Conservation (phyloP, 495 filamentous ascomycete genomes). For the Staphylotrichum tortipilum region DNA sequence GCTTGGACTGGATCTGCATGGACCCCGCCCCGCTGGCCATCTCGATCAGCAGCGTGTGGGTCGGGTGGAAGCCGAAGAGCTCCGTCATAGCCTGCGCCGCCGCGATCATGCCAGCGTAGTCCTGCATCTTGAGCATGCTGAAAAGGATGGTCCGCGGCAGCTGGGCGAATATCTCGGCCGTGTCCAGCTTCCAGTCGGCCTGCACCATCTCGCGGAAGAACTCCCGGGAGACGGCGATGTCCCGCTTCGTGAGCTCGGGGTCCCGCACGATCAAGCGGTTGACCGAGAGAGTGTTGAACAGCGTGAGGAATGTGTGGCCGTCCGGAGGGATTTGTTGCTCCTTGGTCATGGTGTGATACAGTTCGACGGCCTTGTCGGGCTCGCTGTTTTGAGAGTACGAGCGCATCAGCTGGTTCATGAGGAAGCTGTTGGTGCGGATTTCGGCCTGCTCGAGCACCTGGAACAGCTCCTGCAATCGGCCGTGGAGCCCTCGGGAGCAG, state of each 20-base stretch:
- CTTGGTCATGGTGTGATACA: constrained; percentile 40
- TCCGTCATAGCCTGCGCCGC: constrained; percentile 48
- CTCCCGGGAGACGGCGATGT: constrained; percentile 42
- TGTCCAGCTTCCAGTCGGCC: constrained; percentile 26
- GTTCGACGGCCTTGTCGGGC: constrained; percentile 43
- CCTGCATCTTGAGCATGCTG: constrained; percentile 36
- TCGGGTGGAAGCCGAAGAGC: constrained; percentile 43
- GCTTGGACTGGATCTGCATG: constrained; percentile 27
- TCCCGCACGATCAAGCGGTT: constrained; percentile 36
- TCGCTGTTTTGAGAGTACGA: constrained; percentile 48
- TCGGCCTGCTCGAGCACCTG: constrained; percentile 48
- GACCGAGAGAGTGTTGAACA: constrained; percentile 48
- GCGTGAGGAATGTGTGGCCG: constrained; percentile 58
- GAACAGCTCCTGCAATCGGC: constrained; percentile 49
- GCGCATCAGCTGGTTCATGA: constrained; percentile 67
- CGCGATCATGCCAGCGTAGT: constrained; percentile 48
- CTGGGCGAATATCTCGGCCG: constrained; percentile 22
- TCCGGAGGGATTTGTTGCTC: constrained; percentile 46
- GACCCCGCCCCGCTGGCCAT: constrained; percentile 29
- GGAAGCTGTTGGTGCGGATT: constrained; percentile 56
- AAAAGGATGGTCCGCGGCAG: constrained; percentile 38
- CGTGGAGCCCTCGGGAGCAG: constrained; percentile 48
- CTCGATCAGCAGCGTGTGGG: constrained; percentile 35
- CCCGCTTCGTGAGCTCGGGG: constrained; percentile 33
- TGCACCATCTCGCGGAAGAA: constrained; percentile 57